Evolutionary conservation across 2,329 filamentous ascomycete genomes (phyloP).

Genomic region (Colletotrichum gloeosporioides): DNA sequence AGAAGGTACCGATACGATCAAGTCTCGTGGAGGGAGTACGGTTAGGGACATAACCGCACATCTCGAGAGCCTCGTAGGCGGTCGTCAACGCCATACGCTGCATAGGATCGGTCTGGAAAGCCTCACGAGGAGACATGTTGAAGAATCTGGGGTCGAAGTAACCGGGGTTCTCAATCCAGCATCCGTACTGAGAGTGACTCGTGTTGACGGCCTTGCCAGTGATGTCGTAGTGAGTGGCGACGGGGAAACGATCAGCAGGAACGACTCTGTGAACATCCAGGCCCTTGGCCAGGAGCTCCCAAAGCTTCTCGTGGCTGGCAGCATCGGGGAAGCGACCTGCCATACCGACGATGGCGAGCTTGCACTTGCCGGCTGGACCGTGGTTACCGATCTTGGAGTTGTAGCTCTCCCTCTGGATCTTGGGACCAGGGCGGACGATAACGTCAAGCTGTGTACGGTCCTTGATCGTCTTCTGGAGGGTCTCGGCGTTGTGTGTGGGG

Average conservation of each 20-base stretch:
- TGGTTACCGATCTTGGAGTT: conserved; percentile 49
- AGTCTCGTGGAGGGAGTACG: conserved; percentile 68
- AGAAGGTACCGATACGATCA: conserved; percentile 72
- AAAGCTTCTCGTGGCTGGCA: conserved; percentile 42
- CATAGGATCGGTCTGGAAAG: conserved; percentile 74
- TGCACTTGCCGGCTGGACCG: conserved; percentile 58
- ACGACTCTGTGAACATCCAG: conserved; percentile 67
- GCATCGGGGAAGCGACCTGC: conserved; percentile 50
- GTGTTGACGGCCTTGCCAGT: conserved; percentile 69
- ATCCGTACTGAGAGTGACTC: conserved; percentile 38
- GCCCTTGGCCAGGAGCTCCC: conserved; percentile 66
- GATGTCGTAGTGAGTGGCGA: conserved; percentile 65
- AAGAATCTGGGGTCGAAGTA: conserved; percentile 74
- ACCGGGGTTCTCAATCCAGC: conserved; percentile 67
- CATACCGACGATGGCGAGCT: conserved; percentile 81
- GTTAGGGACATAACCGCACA: conserved; percentile 73
- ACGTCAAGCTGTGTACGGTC: conserved; percentile 48
- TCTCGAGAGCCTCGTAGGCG: conserved; percentile 81
- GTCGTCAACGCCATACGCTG: conserved; percentile 76
- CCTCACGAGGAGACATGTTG: conserved; percentile 75
- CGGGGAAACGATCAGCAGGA: conserved; percentile 65
- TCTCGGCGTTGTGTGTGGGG: conserved; percentile 53
- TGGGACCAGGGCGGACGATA: conserved; percentile 41
- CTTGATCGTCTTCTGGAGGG: conserved; percentile 48
- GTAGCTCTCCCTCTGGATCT: conserved; percentile 38